These are phyloP conservation scores for Phlebiopsis flavidoalba DNA, from an alignment of 768 basidiomycete genomes.

Conservation along the genomic window DNA sequence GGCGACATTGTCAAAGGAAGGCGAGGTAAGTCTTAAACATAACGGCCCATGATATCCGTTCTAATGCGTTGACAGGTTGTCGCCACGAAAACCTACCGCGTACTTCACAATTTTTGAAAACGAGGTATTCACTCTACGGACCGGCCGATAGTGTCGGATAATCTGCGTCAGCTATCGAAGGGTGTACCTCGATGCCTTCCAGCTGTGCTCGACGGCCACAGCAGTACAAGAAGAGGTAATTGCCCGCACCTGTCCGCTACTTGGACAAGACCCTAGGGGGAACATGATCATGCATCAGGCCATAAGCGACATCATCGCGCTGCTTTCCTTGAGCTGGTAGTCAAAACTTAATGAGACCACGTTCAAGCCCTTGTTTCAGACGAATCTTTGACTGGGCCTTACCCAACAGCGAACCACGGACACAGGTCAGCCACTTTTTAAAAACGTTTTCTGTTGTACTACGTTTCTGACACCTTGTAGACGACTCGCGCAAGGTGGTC, in stretches of 20 bases:
- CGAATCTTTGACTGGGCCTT: slow-evolving; percentile 96
- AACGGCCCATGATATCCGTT: neutral
- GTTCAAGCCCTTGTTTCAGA: slow-evolving; percentile 89
- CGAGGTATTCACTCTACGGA: slow-evolving; percentile 59
- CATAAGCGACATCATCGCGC: slow-evolving; percentile 49
- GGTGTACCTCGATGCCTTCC: slow-evolving; percentile 78
- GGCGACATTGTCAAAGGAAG: slow-evolving; percentile 27
- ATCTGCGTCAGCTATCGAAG: slow-evolving; percentile 65
- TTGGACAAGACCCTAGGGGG: too few relatives aligned
- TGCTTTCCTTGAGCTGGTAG: slow-evolving; percentile 84
- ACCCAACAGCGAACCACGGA: too few relatives aligned
- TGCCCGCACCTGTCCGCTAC: neutral
- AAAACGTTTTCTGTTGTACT: neutral
- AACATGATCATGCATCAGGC: slow-evolving; percentile 31
- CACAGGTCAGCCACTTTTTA: slow-evolving; percentile 35
- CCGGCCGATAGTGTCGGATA: slow-evolving; percentile 57
- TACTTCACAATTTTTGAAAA: slow-evolving; percentile 71
- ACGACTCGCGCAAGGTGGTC: slow-evolving; percentile 50
- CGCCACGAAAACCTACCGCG: slow-evolving; percentile 23
- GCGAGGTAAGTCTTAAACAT: slow-evolving; percentile 32
- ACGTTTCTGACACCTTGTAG: slow-evolving; percentile 8
- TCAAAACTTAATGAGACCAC: slow-evolving; percentile 89
- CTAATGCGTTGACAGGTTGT: slow-evolving; percentile 4
- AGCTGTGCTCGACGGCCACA: slow-evolving; percentile 36
- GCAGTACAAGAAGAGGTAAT: slow-evolving; percentile 24